phyloP scores from a whole-genome alignment of 306 rosid genomes.

The Mimosa bimucronata region DNA sequence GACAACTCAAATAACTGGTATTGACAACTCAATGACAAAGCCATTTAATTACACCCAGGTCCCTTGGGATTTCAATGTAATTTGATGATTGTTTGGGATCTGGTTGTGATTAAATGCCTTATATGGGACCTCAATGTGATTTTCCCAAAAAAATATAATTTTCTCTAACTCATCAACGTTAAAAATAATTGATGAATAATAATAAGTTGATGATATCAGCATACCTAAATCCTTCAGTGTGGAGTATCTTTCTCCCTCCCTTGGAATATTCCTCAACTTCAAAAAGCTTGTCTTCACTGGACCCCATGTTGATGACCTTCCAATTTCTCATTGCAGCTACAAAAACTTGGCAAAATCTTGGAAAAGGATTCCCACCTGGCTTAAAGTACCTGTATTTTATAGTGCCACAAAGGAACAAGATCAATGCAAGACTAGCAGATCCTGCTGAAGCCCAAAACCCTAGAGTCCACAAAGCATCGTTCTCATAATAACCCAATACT shows the following conservation, averaged over 20 bases:
- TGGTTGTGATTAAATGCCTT: too few species aligned
- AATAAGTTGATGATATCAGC: too few species aligned
- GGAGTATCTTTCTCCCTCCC: constrained; percentile 62
- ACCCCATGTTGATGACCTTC: constrained; percentile 49
- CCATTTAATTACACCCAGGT: too few species aligned
- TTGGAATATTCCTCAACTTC: constrained; percentile 45
- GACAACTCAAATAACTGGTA: too few species aligned
- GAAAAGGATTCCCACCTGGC: constrained; percentile 74
- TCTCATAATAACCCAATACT: constrained; percentile 74
- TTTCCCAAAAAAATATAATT: too few species aligned
- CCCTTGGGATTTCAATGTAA: too few species aligned
- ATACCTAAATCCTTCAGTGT: constrained; percentile 73
- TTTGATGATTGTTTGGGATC: too few species aligned
- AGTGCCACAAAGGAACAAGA: constrained; percentile 76
- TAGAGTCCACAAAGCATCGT: constrained; percentile 66
- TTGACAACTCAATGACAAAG: too few species aligned
- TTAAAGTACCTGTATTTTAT: constrained; percentile 65
- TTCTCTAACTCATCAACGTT: too few species aligned
- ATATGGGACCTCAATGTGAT: too few species aligned
- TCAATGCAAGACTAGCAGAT: constrained; percentile 62
- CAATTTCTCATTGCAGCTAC: constrained; percentile 69
- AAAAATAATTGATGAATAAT: too few species aligned
- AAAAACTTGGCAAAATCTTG: constrained; percentile 66
- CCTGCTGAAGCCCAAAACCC: constrained; percentile 89
- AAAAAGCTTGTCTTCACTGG: constrained; percentile 44